These are phyloP conservation scores for Boletus subcaerulescens DNA, from an alignment of 768 basidiomycete genomes.

Conservation along the genomic window DNA sequence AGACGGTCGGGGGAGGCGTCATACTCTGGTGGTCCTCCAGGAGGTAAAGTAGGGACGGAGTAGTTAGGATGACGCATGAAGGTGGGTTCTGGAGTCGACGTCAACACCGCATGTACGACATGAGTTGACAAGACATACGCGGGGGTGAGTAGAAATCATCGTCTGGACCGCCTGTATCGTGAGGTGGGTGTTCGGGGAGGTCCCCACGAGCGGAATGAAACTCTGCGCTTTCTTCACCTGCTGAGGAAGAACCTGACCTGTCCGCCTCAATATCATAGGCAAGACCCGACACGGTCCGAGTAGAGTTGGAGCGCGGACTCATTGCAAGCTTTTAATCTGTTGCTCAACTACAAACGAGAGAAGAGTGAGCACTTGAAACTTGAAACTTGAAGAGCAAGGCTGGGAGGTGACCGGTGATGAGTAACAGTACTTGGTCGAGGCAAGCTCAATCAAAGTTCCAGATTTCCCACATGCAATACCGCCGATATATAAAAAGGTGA, in stretches of 20 bases:
- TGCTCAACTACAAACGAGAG: no score
- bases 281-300: constrained; percentile 27
- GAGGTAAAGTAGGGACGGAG: constrained; percentile 46
- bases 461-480: constrained; percentile 15
- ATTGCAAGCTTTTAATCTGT: background rate
- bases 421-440: background rate
- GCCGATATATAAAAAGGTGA: background rate
- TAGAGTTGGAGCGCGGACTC: background rate
- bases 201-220: background rate
- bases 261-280: constrained; percentile 24
- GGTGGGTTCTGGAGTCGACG: constrained; percentile 13
- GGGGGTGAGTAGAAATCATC: constrained; percentile 20
- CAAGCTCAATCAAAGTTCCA: background rate
- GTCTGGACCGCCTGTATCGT: constrained; percentile 2
- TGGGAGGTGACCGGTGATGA: no score
- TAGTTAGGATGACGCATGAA: constrained; percentile 46
- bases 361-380: background rate
- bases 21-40: constrained; percentile 35
- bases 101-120: constrained; percentile 6
- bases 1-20: constrained; percentile 24
- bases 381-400: background rate
- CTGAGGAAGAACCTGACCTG: constrained; percentile 4
- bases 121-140: constrained; percentile 18
- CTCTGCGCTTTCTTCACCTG: constrained; percentile 3
- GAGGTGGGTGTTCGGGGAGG: background rate